phyloP scores from a whole-genome alignment of 1,284 basidiomycete genomes.

The Apiotrichum domesticum region DNA sequence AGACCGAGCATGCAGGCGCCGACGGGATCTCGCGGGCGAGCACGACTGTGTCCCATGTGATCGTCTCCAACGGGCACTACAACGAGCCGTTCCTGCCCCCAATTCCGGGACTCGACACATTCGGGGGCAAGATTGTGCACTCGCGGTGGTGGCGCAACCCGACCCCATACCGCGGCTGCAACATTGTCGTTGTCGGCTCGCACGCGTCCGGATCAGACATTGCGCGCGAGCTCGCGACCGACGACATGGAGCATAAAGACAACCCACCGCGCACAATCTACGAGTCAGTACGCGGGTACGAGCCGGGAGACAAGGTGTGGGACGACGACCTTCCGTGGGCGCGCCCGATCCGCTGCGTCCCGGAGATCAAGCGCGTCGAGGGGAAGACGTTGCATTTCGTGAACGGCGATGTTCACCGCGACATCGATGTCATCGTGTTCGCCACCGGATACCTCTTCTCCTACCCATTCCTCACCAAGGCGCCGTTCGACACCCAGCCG shows the following conservation, averaged over 20 bases:
- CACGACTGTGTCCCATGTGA: conserved; percentile 13
- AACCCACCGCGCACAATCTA: conserved; percentile 33
- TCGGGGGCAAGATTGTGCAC: conserved; percentile 47
- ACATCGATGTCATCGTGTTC: conserved; percentile 46
- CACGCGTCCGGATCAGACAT: conserved; percentile 52
- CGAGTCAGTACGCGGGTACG: conserved; percentile 27
- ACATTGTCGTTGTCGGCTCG: conserved; percentile 52
- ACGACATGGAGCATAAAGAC: conserved; percentile 24
- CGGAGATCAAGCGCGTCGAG: conserved; percentile 38
- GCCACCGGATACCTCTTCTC: conserved; percentile 50
- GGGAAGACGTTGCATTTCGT: conserved; percentile 12
- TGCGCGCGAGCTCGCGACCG: conserved; percentile 48
- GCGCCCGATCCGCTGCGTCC: conserved; percentile 29
- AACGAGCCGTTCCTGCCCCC: conserved; percentile 49
- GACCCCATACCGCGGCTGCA: conserved; percentile 33
- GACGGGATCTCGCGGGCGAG: conserved; percentile 27
- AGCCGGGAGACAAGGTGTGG: conserved; percentile 8
- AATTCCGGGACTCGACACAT: conserved; percentile 44
- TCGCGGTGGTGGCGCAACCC: conserved; percentile 50
- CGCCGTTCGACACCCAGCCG: conserved; percentile 17
- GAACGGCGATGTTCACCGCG: conserved; percentile 16
- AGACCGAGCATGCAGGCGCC: conserved; percentile 3
- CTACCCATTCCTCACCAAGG: conserved; percentile 42
- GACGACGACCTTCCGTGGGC: conserved; percentile 30
- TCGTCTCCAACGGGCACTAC: conserved; percentile 51